Evolutionary conservation across 495 filamentous ascomycete species (phyloP), one percentile per base, ranked within the genome.

Genomic region (Neurospora sp.): DNA sequence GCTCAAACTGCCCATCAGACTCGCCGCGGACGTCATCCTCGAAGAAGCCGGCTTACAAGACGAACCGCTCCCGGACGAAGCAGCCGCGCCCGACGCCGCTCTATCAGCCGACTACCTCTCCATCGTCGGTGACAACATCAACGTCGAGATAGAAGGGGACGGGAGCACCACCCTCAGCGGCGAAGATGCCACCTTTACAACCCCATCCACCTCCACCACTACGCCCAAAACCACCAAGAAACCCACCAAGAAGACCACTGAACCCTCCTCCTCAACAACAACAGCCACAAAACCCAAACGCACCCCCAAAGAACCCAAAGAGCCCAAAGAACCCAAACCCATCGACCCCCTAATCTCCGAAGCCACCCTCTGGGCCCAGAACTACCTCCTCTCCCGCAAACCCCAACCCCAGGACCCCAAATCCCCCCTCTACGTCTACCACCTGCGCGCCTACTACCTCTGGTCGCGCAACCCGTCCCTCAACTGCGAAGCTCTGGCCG

Each of bases 401-500:
- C 41, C 44, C 44, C 6, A 14, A 7, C 27, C 53, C 5, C 6
- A 0, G 12, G 1, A 12, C 27, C 10, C 79, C 14, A 59, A 71
- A n/a, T 22, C 71, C 20, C 9, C n/a, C 9, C 27, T 77, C 81
- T 8, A 44, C 72, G 8, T 72, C 72, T 1, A 38, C 83, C 2
- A 75, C n/a, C 83, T 92, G 16, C 85, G 89, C 22, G 85, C 88
- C 2, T 91, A 91, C 74, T 83, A 85, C 71, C 79, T 92, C 68
- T 93, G 90, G 90, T 80, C 88, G 74, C 65, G 78, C 6, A 82
- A 87, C 70, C 79, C 80, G 10, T 78, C 77, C 16, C 80, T 89
- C 8, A 72, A 78, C 1, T 75, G 87, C 5, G 45, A 74, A 0
- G 78, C 80, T 0, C 82, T 90, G n/a, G 87, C 87, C n/a, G 74